Conservation (phyloP, 495 filamentous ascomycete species). For the Evernia prunastri region DNA sequence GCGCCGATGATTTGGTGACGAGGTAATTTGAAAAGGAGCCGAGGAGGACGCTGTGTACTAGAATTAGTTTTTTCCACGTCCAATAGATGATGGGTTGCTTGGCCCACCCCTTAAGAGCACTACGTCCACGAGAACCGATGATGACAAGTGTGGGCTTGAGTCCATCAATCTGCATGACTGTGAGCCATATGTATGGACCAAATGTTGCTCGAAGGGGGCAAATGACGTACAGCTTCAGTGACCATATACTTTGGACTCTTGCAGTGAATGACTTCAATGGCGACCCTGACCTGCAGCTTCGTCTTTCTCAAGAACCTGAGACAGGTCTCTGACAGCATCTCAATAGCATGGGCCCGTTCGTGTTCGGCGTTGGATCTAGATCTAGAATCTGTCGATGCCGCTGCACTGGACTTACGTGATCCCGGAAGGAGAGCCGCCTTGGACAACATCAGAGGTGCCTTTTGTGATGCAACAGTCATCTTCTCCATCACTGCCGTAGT, state of each 20-base stretch:
- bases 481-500: slow-evolving; percentile 53
- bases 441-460: slow-evolving; percentile 17
- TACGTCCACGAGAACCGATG: slow-evolving; percentile 80
- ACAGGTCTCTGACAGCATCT: slow-evolving; percentile 70
- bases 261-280: slow-evolving; percentile 95
- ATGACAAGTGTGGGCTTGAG: slow-evolving; percentile 90
- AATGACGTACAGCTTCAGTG: slow-evolving; percentile 60
- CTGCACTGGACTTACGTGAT: slow-evolving; percentile 38
- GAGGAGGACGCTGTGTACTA: slow-evolving; percentile 62
- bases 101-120: slow-evolving; percentile 82
- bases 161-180: slow-evolving; percentile 63
- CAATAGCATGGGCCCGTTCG: slow-evolving; percentile 68
- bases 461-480: slow-evolving; percentile 41
- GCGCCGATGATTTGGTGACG: slow-evolving; percentile 91
- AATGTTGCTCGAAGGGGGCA: neutral
- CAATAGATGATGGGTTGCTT: neutral
- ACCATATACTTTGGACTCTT: slow-evolving; percentile 86
- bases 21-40: slow-evolving; percentile 97
- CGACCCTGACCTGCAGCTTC: slow-evolving; percentile 78
- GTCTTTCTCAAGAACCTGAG: slow-evolving; percentile 83
- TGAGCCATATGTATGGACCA: slow-evolving; percentile 26
- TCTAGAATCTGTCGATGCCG: slow-evolving; percentile 38
- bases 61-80: slow-evolving; percentile 18
- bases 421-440: slow-evolving; percentile 24
- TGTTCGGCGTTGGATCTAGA: slow-evolving; percentile 58